phyloP scores from a whole-genome alignment of 228 moss, liverwort and hornwort species.

The Sphagnum magellanicum region DNA sequence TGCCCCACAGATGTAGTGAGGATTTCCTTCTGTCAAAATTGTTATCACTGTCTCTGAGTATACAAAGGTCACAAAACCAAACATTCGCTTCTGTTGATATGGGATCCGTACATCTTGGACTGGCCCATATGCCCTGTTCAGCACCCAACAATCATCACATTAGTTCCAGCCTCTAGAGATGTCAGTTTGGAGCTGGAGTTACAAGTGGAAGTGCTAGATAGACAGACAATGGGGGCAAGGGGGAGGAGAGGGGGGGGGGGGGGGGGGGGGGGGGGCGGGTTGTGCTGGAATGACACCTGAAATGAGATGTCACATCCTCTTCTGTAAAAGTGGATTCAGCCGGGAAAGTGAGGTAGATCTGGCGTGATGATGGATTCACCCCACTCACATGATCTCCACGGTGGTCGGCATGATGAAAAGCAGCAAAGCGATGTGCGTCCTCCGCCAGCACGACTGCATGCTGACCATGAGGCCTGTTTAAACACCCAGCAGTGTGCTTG shows the following conservation, averaged over 20 bases:
- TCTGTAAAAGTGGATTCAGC: conserved; percentile 96
- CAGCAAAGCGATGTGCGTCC: conserved; percentile 98
- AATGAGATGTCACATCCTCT: conserved; percentile 93
- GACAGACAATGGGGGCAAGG: no score
- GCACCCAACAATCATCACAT: neutral
- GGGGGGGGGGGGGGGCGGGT: no score
- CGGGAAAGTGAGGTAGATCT: conserved; percentile 97
- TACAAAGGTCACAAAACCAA: conserved; percentile 97
- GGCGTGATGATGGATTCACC: conserved; percentile 94
- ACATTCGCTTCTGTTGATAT: conserved; percentile 98
- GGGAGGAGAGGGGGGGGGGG: no score
- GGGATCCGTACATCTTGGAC: conserved; percentile 97
- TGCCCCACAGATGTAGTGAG: conserved; percentile 96
- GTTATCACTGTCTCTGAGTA: conserved; percentile 99
- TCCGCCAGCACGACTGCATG: conserved; percentile 99
- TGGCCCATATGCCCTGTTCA: conserved; percentile 85
- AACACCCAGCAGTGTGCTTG: conserved; percentile 99
- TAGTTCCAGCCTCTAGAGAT: no score
- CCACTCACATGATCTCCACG: conserved; percentile 90
- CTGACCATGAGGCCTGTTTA: conserved; percentile 99
- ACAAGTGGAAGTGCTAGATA: no score
- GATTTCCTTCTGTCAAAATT: conserved; percentile 95
- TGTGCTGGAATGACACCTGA: conserved; percentile 39
- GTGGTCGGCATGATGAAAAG: conserved; percentile 70
- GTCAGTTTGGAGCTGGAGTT: no score